phyloP scores from a whole-genome alignment of 192 early-diverging fungal genomes.

The Coemansia sp. region DNA sequence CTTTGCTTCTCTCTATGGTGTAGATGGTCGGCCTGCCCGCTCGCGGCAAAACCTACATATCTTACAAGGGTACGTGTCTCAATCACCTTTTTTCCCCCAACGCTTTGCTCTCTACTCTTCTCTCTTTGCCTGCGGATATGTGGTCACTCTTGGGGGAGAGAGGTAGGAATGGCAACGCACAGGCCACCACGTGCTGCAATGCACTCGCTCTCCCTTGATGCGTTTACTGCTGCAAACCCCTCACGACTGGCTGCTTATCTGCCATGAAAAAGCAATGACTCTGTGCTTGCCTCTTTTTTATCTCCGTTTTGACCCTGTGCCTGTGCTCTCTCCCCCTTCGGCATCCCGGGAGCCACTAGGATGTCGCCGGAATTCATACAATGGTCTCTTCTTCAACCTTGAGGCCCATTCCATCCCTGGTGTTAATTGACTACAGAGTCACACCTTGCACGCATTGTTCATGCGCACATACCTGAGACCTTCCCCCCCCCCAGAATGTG shows the following conservation, averaged over 20 bases:
- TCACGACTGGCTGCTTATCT: background rate
- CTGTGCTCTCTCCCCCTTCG: background rate
- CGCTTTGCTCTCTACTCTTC: background rate
- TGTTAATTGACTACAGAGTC: constrained; percentile 8
- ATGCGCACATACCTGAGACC: background rate
- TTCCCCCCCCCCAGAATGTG: background rate
- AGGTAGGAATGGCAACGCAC: constrained; percentile 5
- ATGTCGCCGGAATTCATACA: background rate
- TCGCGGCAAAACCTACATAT: constrained; percentile 95
- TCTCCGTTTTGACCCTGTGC: background rate
- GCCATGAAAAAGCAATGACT: background rate
- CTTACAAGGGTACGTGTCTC: constrained; percentile 71
- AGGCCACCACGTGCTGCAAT: constrained; percentile 11
- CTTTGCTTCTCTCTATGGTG: background rate
- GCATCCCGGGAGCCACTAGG: constrained; percentile 2
- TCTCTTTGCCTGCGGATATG: background rate
- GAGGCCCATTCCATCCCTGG: background rate
- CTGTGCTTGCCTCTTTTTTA: background rate
- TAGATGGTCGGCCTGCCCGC: constrained; percentile 92
- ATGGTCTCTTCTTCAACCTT: background rate
- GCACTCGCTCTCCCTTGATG: constrained; percentile 3
- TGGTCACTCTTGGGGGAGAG: background rate
- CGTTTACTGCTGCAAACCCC: background rate
- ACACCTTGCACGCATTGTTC: constrained; percentile 2
- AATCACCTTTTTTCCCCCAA: background rate